Conservation (phyloP, 108 stramenopile species). For the Nitzschia sp. region DNA sequence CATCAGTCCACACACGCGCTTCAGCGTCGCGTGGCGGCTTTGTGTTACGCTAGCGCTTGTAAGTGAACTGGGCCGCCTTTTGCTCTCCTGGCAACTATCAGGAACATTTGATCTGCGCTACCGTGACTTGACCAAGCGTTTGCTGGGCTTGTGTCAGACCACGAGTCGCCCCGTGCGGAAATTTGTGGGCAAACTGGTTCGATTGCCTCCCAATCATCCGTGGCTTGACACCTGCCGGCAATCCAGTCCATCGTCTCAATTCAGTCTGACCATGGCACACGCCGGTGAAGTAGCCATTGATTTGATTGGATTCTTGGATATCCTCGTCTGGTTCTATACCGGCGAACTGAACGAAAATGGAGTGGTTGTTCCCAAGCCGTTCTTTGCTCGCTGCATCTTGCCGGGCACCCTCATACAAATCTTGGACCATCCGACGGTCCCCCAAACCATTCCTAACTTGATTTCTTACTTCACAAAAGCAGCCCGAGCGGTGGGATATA, state of each 20-base stretch:
- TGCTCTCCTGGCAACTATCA: slow-evolving; percentile 42
- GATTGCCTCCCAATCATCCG: slow-evolving; percentile 1
- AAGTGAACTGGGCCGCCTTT: slow-evolving; percentile 55
- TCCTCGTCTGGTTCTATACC: slow-evolving; percentile 71
- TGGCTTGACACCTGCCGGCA: slow-evolving; percentile 7
- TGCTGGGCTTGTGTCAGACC: slow-evolving; percentile 1
- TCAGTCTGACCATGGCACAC: slow-evolving; percentile 42
- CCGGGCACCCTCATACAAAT: slow-evolving; percentile 71
- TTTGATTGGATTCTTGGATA: slow-evolving; percentile 61
- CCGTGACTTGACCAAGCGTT: background rate
- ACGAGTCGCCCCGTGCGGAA: background rate
- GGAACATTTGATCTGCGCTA: slow-evolving; percentile 23
- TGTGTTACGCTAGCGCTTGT: slow-evolving; percentile 59
- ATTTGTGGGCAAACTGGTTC: background rate
- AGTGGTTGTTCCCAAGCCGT: slow-evolving; percentile 61
- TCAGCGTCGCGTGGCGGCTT: slow-evolving; percentile 62
- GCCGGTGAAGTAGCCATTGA: slow-evolving; percentile 57
- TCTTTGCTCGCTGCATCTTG: slow-evolving; percentile 60
- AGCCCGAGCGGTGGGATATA: slow-evolving; percentile 46
- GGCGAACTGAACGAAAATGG: slow-evolving; percentile 67
- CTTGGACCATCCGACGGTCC: slow-evolving; percentile 68
- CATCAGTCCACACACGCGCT: slow-evolving; percentile 64
- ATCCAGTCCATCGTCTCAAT: slow-evolving; percentile 42
- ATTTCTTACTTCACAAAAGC: slow-evolving; percentile 23
- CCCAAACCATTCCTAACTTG: slow-evolving; percentile 46